These are phyloP conservation scores for Botrytis medusae DNA, from an alignment of 2,329 filamentous ascomycete species.

Conservation along the genomic window DNA sequence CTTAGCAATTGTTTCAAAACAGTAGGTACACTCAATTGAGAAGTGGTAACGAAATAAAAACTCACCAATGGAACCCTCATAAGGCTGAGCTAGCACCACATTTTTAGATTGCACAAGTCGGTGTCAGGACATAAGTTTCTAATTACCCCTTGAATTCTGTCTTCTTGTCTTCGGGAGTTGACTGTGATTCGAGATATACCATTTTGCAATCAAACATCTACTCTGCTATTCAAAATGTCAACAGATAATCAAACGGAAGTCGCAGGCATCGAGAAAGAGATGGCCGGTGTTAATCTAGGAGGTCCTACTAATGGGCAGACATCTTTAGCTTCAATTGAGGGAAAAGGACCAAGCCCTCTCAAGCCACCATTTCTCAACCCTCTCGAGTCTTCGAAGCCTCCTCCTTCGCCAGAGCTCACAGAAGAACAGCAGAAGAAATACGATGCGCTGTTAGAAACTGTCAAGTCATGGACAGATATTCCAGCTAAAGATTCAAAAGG, in stretches of 20 bases:
- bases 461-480: constrained; percentile 69
- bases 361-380: constrained; percentile 42
- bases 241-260: constrained; percentile 9
- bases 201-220: neutral
- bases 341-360: constrained; percentile 42
- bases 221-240: constrained; percentile 6
- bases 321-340: constrained; percentile 19
- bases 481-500: constrained; percentile 58
- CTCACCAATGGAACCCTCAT: neutral
- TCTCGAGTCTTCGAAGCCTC: constrained; percentile 36
- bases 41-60: neutral
- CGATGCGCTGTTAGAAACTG: constrained; percentile 68
- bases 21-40: constrained; percentile 7
- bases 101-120: constrained; percentile 15
- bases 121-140: constrained; percentile 1
- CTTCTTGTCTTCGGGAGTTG: neutral
- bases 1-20: neutral
- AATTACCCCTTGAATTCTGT: neutral
- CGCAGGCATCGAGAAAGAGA: constrained; percentile 17
- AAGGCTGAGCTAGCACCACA: constrained; percentile 19
- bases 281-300: constrained; percentile 18
- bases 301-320: neutral
- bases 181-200: neutral
- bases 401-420: constrained; percentile 61
- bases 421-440: constrained; percentile 82